Base-by-base conservation (phyloP, 371 early-diverging fungal genomes). In the Nematocida sp. region DNA sequence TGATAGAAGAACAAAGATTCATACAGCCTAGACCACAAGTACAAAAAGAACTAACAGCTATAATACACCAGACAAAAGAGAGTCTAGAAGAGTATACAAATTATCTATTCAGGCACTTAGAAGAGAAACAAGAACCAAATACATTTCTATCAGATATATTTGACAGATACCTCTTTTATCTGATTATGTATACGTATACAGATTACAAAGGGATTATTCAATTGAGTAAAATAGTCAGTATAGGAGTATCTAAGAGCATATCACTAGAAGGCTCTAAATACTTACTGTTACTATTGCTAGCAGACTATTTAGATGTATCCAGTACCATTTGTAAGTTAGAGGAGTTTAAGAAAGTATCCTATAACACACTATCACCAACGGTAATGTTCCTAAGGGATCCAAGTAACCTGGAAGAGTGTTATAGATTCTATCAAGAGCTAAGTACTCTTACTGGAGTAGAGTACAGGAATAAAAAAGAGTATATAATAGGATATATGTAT, bases 291-390 rank as follows among this genome's bases (percentile, higher is more conserved):
- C 61, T 61, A 17, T 15, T 61, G 17, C 32, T 57, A 27, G 57
- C 74, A 31, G 74, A 70, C 49, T 70, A 43, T 49, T 31, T 70
- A 19, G 49, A 70, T 32, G 15, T 57, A 35, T 51, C 74, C 19
- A 31, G n/a, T 15, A 17, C 38, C 25, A 3, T 60, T 2, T 45
- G 61, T 23, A 21, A n/a, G 13, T n/a, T 19, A 1, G 2, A 13
- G n/a, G 43, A 25, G 21, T 60, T 48, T 25, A 70, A 70, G 35
- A 21, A 15, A n/a, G n/a, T 47, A 13, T 19, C 23, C 15, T 70
- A 57, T 32, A 70, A 70, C 61, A 70, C 74, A 13, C 74, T 70
- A 19, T 70, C 74, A 11, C 74, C 74, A 15, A 70, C 74, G 13
- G 49, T 70, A 7, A 23, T 58, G 19, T 35, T 60, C 15, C 53